Evolutionary conservation across 73 alveolate genomes (phyloP), one percentile per base, ranked within the genome.

Genomic region (Paramecium biaurelia): DNA sequence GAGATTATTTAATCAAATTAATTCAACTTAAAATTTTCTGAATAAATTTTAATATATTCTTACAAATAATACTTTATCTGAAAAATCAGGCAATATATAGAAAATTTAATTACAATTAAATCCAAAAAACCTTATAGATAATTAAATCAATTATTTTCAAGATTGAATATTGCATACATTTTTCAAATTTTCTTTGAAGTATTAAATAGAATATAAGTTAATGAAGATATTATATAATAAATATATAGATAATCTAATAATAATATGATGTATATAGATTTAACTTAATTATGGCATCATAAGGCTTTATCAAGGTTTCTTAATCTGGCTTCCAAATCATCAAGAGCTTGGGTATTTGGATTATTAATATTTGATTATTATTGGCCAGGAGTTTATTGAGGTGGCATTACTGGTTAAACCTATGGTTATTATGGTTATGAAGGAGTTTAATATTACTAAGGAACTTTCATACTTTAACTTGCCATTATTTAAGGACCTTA

Each of bases 321-420:
- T 32, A 72, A 72, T 72, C 86, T 72, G 0, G 86, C 86, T 72
- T 72, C 86, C 20, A 72, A 72, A 30, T 72, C 86, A 72, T 72
- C 86, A 20, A 72, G 45, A 72, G 38, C 63, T 34, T 38, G 5
- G 2, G 20, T n/a, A 14, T 72, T 72, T 72, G 86, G 37, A 34
- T 34, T 72, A 26, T 26, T 24, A 26, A 4, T 37, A 35, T 35
- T 72, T 2, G 42, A 30, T 72, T 70, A 35, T 15, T 72, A 34
- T 72, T 34, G 86, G 8, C 32, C 56, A 72, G n/a, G 8, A 12
- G n/a, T 32, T 14, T 72, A 9, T 34, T 34, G 8, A 15, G 86
- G 86, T 21, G 5, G 56, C 6, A 35, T 35, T 37, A n/a, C 35
- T 35, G 86, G 56, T 20, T 72, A 35, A 12, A 35, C 18, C 9